These are phyloP conservation scores for Pichia paraexigua DNA, from an alignment of 805 yeast genomes.

Conservation along the genomic window DNA sequence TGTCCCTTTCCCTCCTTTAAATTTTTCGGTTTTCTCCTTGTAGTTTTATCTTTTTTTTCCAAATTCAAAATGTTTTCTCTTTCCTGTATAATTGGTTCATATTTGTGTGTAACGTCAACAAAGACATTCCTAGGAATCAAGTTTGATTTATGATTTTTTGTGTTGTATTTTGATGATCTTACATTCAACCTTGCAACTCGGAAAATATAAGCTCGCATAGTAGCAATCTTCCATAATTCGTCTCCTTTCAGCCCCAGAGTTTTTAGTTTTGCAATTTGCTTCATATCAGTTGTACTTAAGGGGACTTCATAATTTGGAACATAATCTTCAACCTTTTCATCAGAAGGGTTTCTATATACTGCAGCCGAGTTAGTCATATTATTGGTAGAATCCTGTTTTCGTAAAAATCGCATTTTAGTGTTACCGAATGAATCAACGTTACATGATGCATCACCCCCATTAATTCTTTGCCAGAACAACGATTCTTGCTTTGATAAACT, in stretches of 20 bases:
- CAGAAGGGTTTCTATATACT: not conserved
- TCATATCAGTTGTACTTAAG: conserved; percentile 56
- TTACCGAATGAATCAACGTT: conserved; percentile 39
- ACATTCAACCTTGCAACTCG: conserved; percentile 39
- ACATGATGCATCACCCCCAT: conserved; percentile 6
- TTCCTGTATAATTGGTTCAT: conserved; percentile 6
- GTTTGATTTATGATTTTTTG: conserved; percentile 12
- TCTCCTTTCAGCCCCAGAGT: conserved; percentile 64
- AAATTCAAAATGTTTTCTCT: not conserved
- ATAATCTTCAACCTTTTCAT: conserved; percentile 23
- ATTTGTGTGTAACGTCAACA: conserved; percentile 33
- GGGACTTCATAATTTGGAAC: conserved; percentile 40
- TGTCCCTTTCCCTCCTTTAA: not conserved
- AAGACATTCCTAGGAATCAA: conserved; percentile 45
- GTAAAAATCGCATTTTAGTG: conserved; percentile 29
- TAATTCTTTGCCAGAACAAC: conserved; percentile 66
- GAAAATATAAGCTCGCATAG: conserved; percentile 58
- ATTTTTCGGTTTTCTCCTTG: not conserved
- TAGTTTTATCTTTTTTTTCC: too few species aligned
- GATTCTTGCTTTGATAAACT: conserved; percentile 56
- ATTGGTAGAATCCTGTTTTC: conserved; percentile 12
- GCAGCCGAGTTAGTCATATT: not conserved
- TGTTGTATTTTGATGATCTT: not conserved
- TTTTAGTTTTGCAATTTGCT: conserved; percentile 65
- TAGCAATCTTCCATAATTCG: conserved; percentile 79